These are phyloP conservation scores for Tritrichomonas musculus DNA, from an alignment of 208 protist genomes.

Conservation along the genomic window DNA sequence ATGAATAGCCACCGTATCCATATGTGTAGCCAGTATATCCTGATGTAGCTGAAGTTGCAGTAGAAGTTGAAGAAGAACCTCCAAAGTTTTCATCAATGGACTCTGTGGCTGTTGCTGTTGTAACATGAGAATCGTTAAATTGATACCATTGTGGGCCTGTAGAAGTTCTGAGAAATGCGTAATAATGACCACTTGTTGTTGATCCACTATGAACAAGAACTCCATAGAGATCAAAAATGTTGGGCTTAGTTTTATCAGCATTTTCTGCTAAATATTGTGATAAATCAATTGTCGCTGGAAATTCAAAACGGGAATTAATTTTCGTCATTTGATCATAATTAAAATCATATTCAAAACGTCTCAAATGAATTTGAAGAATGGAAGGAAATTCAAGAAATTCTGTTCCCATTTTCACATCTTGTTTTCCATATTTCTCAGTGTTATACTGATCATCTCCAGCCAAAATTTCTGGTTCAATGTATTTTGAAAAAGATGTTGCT, in stretches of 20 bases:
- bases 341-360: constrained; percentile 14
- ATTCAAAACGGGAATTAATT: neutral
- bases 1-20: too few relatives aligned
- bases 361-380: neutral
- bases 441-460: neutral
- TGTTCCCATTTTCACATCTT: neutral
- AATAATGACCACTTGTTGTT: neutral
- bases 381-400: neutral
- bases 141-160: neutral
- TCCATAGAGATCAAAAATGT: neutral
- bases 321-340: neutral
- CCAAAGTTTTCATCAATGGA: neutral
- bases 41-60: neutral
- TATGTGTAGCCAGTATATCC: too few relatives aligned
- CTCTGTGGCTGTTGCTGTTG: neutral
- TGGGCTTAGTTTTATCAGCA: neutral
- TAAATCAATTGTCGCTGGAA: neutral
- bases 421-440: neutral
- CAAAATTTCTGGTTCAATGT: neutral
- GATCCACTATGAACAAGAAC: neutral
- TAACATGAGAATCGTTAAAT: neutral
- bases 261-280: neutral
- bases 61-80: neutral
- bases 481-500: neutral
- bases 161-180: neutral